Percentiles rank a stretch among this genome's conserved stretches.
Evolutionary conservation across 2,329 filamentous ascomycete species (phyloP).

Genomic region (Cyphellophora europaea): DNA sequence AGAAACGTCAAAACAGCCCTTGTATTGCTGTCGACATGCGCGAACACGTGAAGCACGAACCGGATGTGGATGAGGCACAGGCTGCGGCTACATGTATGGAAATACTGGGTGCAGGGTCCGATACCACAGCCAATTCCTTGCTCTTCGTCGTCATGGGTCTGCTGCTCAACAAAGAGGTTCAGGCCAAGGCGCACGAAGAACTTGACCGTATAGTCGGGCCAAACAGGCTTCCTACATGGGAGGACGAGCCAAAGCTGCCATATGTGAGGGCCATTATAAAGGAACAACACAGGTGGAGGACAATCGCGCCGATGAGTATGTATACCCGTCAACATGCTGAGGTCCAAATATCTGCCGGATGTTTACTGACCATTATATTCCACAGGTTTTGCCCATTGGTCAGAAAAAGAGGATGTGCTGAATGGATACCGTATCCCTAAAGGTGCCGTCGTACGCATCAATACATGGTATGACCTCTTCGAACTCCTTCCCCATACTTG

Average conservation of each 20-base stretch:
- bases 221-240: slow-evolving; percentile 24
- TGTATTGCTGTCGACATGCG: too few relatives aligned
- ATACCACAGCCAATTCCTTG: slow-evolving; percentile 22
- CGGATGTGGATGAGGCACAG: too few relatives aligned
- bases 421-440: slow-evolving; percentile 20
- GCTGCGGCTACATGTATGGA: too few relatives aligned
- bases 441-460: slow-evolving; percentile 36
- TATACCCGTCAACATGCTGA: too few relatives aligned
- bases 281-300: slow-evolving; percentile 36
- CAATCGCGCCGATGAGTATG: slow-evolving; percentile 30
- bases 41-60: too few relatives aligned
- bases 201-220: slow-evolving; percentile 24
- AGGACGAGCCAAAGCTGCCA: slow-evolving; percentile 26
- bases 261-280: slow-evolving; percentile 29
- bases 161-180: slow-evolving; percentile 15
- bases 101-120: too few relatives aligned
- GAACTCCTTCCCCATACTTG: too few relatives aligned
- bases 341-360: too few relatives aligned
- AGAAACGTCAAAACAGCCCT: too few relatives aligned
- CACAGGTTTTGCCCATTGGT: slow-evolving; percentile 31
- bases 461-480: slow-evolving; percentile 21
- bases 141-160: slow-evolving; percentile 21
- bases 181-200: slow-evolving; percentile 22
- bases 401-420: slow-evolving; percentile 15
- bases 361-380: too few relatives aligned